Evolutionary conservation across 768 basidiomycete genomes (phyloP).

Genomic region (Rossbeevera mucosa): DNA sequence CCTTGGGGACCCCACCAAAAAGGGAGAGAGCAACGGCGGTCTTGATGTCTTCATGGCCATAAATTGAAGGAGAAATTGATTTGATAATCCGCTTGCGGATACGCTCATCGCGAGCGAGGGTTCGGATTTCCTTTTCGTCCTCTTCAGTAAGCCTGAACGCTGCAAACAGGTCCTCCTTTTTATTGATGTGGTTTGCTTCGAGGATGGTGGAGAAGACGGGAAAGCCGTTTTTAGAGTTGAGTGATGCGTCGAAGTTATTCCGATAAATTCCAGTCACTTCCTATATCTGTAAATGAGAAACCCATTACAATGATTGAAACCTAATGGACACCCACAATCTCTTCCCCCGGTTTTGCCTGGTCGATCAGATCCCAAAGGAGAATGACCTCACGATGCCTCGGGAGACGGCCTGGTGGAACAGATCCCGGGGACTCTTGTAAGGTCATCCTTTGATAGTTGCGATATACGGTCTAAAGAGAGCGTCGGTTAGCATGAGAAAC

Average conservation of each 20-base stretch:
- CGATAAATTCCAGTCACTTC: slow-evolving; percentile 98
- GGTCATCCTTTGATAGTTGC: slow-evolving; percentile 99
- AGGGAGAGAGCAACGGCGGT: slow-evolving; percentile 93
- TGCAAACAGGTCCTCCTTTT: slow-evolving; percentile 99
- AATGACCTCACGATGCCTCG: slow-evolving; percentile 94
- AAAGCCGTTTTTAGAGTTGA: slow-evolving; percentile 98
- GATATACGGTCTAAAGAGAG: slow-evolving; percentile 79
- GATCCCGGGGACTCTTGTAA: slow-evolving; percentile 97
- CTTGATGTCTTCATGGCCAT: slow-evolving; percentile 99
- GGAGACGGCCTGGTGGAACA: slow-evolving; percentile 95
- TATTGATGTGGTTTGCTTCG: slow-evolving; percentile 97
- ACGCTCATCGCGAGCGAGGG: slow-evolving; percentile 83
- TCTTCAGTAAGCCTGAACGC: slow-evolving; percentile 96
- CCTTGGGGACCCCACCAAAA: slow-evolving; percentile 91
- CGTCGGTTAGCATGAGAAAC: neutral
- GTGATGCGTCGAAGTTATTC: slow-evolving; percentile 97
- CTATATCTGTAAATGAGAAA: slow-evolving; percentile 37
- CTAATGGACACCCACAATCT: slow-evolving; percentile 62
- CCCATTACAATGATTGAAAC: neutral
- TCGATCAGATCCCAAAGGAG: slow-evolving; percentile 98
- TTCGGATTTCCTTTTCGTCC: slow-evolving; percentile 88
- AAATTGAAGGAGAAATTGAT: slow-evolving; percentile 97
- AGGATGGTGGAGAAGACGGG: slow-evolving; percentile 98
- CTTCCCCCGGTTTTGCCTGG: slow-evolving; percentile 96
- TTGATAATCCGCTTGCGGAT: slow-evolving; percentile 98